A percentile compares a stretch with the other conserved stretches of the same genome.
Conservation (phyloP, 164 flowering plant genomes). For the Houttuynia cordata region DNA sequence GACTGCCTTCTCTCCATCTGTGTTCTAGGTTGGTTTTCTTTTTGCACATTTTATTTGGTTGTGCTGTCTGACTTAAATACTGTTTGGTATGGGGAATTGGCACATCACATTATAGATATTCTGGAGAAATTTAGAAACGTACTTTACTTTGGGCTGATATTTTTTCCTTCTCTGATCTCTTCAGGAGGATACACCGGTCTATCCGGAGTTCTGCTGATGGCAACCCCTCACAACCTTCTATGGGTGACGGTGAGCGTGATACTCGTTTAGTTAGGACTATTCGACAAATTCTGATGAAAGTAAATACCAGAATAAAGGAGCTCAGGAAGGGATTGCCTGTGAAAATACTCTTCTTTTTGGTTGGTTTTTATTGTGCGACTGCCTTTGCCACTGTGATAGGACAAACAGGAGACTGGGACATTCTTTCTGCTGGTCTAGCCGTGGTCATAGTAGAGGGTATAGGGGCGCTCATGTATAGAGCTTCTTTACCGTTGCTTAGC, state of each 20-base stretch:
- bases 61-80: no score
- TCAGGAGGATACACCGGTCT: slow-evolving; percentile 49
- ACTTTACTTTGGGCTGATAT: not conserved
- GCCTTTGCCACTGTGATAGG: slow-evolving; percentile 95
- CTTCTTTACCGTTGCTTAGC: slow-evolving; percentile 42
- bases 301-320: slow-evolving; percentile 40
- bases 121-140: not conserved
- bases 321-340: slow-evolving; percentile 53
- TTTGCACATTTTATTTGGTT: not conserved
- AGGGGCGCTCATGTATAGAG: slow-evolving; percentile 81
- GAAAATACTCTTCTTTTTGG: slow-evolving; percentile 76
- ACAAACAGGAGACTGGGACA: slow-evolving; percentile 97
- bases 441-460: slow-evolving; percentile 88
- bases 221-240: slow-evolving; percentile 29
- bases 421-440: slow-evolving; percentile 84
- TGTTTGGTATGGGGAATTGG: not conserved
- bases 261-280: slow-evolving; percentile 52
- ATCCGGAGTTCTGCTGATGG: slow-evolving; percentile 43
- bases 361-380: slow-evolving; percentile 87
- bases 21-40: not conserved
- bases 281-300: slow-evolving; percentile 34
- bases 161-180: slow-evolving; percentile 1
- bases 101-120: not conserved
- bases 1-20: slow-evolving; percentile 7
- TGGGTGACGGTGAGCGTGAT: slow-evolving; percentile 26